These are phyloP conservation scores for Camellia sinensis DNA, from an alignment of 148 eudicot genomes.

Conservation along the genomic window DNA sequence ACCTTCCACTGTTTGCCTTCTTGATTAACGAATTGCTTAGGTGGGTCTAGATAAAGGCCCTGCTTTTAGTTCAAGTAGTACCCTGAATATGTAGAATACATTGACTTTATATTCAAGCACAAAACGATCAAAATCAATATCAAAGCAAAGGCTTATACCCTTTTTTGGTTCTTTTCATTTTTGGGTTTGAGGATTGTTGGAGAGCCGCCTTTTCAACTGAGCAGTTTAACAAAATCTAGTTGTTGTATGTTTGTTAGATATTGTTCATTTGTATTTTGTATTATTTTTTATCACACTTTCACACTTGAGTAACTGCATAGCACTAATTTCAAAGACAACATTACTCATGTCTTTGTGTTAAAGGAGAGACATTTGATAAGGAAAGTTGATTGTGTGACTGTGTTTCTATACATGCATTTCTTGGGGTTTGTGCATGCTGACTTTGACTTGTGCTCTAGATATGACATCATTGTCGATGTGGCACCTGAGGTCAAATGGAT, in stretches of 20 bases:
- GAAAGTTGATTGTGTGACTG: neutral
- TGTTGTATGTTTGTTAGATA: neutral
- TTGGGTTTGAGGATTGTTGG: neutral
- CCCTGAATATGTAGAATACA: neutral
- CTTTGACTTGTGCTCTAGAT: conserved; percentile 42
- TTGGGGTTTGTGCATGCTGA: conserved; percentile 1
- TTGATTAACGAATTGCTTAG: neutral
- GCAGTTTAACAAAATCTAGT: neutral
- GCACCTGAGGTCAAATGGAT: conserved; percentile 83
- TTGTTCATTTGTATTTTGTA: neutral
- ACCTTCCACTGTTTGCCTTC: conserved; percentile 1
- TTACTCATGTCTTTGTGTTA: too few species aligned
- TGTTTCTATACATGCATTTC: neutral
- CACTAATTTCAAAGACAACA: too few species aligned
- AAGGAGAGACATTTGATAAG: neutral
- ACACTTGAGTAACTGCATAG: too few species aligned
- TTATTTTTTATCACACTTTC: too few species aligned
- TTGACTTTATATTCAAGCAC: neutral
- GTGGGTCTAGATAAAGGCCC: neutral
- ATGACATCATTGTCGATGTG: conserved; percentile 83
- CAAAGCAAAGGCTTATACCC: neutral
- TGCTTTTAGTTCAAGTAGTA: neutral
- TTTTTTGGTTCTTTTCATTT: too few species aligned
- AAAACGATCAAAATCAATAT: neutral
- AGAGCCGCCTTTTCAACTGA: neutral